Evolutionary conservation across 352 stramenopile genomes (phyloP).

Genomic region (Pythium periplocum): DNA sequence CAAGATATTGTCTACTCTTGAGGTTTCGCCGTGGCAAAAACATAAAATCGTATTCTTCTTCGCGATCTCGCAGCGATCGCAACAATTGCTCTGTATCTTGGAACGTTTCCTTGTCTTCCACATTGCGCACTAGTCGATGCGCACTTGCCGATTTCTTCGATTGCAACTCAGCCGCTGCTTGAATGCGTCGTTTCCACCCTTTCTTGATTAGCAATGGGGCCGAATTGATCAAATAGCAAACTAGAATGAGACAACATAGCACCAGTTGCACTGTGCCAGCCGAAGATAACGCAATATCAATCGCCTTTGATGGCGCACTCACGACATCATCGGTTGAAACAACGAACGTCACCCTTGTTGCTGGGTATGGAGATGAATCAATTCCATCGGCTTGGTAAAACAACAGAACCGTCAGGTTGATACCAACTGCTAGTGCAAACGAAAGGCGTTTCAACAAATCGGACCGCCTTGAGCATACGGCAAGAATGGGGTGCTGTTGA

Average conservation of each 20-base stretch:
- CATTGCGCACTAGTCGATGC: slow-evolving; percentile 19
- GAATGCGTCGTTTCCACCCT: slow-evolving; percentile 55
- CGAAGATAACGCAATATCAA: slow-evolving; percentile 32
- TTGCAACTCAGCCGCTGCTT: slow-evolving; percentile 25
- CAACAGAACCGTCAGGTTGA: slow-evolving; percentile 56
- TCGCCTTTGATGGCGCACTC: slow-evolving; percentile 20
- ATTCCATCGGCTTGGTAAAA: slow-evolving; percentile 56
- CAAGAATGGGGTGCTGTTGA: slow-evolving; percentile 25
- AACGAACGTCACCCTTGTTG: slow-evolving; percentile 32
- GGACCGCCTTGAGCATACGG: slow-evolving; percentile 30
- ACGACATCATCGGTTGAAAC: slow-evolving; percentile 6
- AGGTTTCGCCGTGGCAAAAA: slow-evolving; percentile 27
- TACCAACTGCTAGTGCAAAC: slow-evolving; percentile 40
- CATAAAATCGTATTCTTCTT: slow-evolving; percentile 62
- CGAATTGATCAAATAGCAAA: slow-evolving; percentile 62
- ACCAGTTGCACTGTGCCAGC: slow-evolving; percentile 49
- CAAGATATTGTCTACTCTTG: no score
- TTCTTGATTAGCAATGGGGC: slow-evolving; percentile 65
- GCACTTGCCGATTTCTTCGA: slow-evolving; percentile 40
- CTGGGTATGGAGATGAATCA: slow-evolving; percentile 44
- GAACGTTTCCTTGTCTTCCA: slow-evolving; percentile 45
- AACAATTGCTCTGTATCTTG: slow-evolving; percentile 60
- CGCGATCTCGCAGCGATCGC: slow-evolving; percentile 45
- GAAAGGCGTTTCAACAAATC: slow-evolving; percentile 47
- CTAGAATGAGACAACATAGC: slow-evolving; percentile 39